Conservation (phyloP, 1,139 yeast species). For the Hyphopichia burtonii region DNA sequence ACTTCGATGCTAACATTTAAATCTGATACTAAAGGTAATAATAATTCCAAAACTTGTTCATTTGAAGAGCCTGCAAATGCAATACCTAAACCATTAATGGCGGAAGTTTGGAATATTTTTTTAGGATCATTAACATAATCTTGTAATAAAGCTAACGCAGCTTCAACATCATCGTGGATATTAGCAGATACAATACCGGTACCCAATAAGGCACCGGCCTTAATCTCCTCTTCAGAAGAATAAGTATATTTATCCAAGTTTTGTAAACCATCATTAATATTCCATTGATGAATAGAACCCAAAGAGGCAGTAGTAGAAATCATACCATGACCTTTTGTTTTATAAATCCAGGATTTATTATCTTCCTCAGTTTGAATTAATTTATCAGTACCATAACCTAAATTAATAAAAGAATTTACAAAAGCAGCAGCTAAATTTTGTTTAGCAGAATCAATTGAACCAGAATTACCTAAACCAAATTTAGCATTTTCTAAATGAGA, state of each 20-base stretch:
- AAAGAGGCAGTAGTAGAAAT: conserved; percentile 91
- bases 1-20: conserved; percentile 72
- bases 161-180: conserved; percentile 94
- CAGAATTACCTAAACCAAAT: conserved; percentile 55
- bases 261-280: conserved; percentile 84
- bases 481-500: conserved; percentile 77
- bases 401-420: conserved; percentile 86
- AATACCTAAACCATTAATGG: conserved; percentile 88
- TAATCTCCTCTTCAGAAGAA: conserved; percentile 80
- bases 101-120: conserved; percentile 66
- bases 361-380: conserved; percentile 73
- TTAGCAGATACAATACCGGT: conserved; percentile 94
- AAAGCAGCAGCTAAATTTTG: conserved; percentile 95
- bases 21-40: conserved; percentile 88
- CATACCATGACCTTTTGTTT: conserved; percentile 92
- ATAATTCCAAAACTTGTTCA: conserved; percentile 73
- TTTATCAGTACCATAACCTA: conserved; percentile 88
- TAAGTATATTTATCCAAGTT: conserved; percentile 85
- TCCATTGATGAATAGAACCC: conserved; percentile 92
- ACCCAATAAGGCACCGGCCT: conserved; percentile 96
- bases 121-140: conserved; percentile 64
- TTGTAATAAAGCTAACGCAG: conserved; percentile 80
- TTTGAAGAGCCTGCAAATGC: conserved; percentile 95
- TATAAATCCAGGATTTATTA: conserved; percentile 80
- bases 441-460: conserved; percentile 88